Base-by-base conservation (phyloP, 257 asterid genomes). In the Apocynum venetum region DNA sequence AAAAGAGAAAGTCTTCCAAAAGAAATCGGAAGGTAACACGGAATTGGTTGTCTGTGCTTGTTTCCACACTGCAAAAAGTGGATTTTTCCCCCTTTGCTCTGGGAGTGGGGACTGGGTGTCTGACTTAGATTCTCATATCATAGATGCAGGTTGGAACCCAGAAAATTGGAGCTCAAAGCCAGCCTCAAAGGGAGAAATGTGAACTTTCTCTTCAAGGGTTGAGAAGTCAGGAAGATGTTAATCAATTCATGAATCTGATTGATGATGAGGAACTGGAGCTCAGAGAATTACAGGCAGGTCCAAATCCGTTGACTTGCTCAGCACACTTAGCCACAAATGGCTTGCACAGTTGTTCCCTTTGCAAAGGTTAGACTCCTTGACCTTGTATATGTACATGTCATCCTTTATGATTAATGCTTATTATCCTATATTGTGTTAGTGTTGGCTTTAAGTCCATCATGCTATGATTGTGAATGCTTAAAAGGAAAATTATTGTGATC, bases 181-280 rank as follows among this genome's bases (percentile, higher is more conserved):
- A 66, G 72, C 89, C 89, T 65, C 78, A 41, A 51, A 92, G 85
- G 74, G 91, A 81, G 57, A 93, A 86, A 74, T 96, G 99, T 86
- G 92, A 90, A 81, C 95, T 96, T 80, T 89, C 96, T 77, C 82
- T 88, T 84, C 91, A 87, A 74, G 79, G 80, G 76, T 80, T 57
- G 77, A 84, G 79, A 78, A 79, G 89, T 80, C 83, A 79, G 60
- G 93, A 90, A 77, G 81, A 82, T 79, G 65, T 56, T 20, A 88
- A 88, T 75, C 84, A 78, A 55, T 87, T 84, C 76, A 84, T 86
- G 65, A 66, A 63, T 68, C 88, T 96, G 84, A 71, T 86, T 77
- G 99, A 96, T 84, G 99, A 96, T 73, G 99, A 96, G 87, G 99
- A 93, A 80, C 86, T 96, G 79, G 98, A 96, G 87, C 91, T 96